These are phyloP conservation scores for Leccinum broughii DNA, from an alignment of 768 basidiomycete genomes.

Conservation along the genomic window DNA sequence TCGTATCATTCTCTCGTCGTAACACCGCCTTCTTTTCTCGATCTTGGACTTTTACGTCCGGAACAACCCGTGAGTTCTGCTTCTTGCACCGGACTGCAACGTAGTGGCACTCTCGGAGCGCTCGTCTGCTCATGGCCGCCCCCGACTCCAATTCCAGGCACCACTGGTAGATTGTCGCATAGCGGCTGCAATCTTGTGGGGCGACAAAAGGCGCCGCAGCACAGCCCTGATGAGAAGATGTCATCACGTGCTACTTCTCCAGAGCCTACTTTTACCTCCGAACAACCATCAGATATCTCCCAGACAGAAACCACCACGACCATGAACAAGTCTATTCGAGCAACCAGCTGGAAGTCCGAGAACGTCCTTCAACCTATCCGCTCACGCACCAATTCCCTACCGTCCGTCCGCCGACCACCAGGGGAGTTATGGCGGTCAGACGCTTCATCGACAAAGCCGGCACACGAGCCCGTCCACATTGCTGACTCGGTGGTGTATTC, in stretches of 20 bases:
- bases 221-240: conserved; percentile 9
- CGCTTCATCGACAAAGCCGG: conserved; percentile 7
- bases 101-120: conserved; percentile 5
- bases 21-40: conserved; percentile 9
- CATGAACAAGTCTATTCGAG: conserved; percentile 7
- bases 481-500: conserved; percentile 1
- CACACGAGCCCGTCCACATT: conserved; percentile 1
- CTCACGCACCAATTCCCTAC: conserved; percentile 14
- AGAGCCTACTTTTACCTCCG: conserved; percentile 14
- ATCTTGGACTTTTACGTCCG: conserved; percentile 14
- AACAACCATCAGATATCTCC: conserved; percentile 4
- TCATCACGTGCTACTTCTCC: conserved; percentile 11
- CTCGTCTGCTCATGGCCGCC: conserved; percentile 30
- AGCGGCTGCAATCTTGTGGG: conserved; percentile 2
- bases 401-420: conserved; percentile 20
- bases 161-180: conserved; percentile 1
- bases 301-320: background rate
- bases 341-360: conserved; percentile 22
- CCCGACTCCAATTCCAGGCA: background rate
- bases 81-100: conserved; percentile 9
- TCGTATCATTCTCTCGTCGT: conserved; percentile 12
- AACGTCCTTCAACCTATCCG: conserved; percentile 20
- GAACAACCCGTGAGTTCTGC: conserved; percentile 13
- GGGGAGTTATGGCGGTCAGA: conserved; percentile 23
- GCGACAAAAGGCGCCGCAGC: conserved; percentile 8